A percentile compares a stretch with the other conserved stretches of the same genome.
phyloP scores from a whole-genome alignment of 352 stramenopile species.

The Phytophthora rubi region DNA sequence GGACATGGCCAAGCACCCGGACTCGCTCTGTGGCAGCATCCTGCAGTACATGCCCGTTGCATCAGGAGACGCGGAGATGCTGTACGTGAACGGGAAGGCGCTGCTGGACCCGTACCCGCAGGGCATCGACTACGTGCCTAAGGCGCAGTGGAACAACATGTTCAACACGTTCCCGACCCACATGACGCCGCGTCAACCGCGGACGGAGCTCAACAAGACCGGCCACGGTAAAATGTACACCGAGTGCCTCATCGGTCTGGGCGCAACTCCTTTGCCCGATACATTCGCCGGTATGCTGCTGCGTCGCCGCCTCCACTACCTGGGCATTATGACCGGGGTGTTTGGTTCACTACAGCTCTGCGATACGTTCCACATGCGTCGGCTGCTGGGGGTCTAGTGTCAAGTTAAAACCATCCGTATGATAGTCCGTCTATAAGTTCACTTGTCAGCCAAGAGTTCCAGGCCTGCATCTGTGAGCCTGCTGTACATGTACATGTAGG shows the following conservation, averaged over 20 bases:
- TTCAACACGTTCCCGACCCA: conserved; percentile 53
- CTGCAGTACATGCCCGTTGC: conserved; percentile 24
- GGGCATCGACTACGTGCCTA: conserved; percentile 36
- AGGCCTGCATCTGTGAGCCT: too few species aligned
- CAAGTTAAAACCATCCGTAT: background rate
- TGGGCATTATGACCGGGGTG: conserved; percentile 30
- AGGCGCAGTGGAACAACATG: conserved; percentile 41
- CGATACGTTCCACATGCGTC: conserved; percentile 27
- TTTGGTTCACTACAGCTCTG: conserved; percentile 27
- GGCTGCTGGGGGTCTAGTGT: conserved; percentile 13
- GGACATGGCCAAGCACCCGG: conserved; percentile 43
- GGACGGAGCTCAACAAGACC: conserved; percentile 19
- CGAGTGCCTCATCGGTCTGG: conserved; percentile 52
- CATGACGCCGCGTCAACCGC: conserved; percentile 33
- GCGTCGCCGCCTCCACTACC: conserved; percentile 43
- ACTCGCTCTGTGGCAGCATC: conserved; percentile 54
- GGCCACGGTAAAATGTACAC: conserved; percentile 32
- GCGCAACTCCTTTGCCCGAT: conserved; percentile 39
- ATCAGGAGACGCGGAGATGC: conserved; percentile 22
- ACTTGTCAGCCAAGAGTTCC: background rate
- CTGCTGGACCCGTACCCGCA: conserved; percentile 32
- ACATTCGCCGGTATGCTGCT: conserved; percentile 42
- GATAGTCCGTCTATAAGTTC: background rate
- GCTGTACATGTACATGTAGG: conserved; percentile 21
- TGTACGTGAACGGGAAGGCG: conserved; percentile 34